Conservation (phyloP, 768 basidiomycete genomes). For the Lyophyllum shimeji region DNA sequence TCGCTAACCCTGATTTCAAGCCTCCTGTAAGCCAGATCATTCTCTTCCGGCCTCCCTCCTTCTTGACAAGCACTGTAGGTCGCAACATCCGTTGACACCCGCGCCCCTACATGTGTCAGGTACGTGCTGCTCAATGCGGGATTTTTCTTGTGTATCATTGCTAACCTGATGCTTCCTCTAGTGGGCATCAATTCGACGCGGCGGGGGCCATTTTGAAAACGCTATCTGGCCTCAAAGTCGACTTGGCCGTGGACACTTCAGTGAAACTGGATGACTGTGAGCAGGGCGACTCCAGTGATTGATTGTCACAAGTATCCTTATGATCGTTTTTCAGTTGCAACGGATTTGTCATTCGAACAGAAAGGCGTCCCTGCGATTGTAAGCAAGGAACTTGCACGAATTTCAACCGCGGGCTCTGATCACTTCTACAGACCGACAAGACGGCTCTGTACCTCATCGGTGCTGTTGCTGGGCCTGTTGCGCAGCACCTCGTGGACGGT, state of each 20-base stretch:
- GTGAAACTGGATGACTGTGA: constrained; percentile 69
- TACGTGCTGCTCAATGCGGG: constrained; percentile 18
- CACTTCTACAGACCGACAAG: constrained; percentile 48
- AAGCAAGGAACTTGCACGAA: constrained; percentile 16
- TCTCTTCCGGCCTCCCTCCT: not conserved
- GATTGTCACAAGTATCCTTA: not conserved
- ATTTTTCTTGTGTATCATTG: not conserved
- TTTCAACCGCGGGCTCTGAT: not conserved
- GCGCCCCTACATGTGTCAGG: constrained; percentile 59
- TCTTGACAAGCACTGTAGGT: constrained; percentile 35
- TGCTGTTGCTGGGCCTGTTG: constrained; percentile 66
- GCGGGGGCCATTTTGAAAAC: constrained; percentile 61
- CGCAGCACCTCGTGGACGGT: constrained; percentile 62
- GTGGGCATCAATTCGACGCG: constrained; percentile 67
- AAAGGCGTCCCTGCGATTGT: constrained; percentile 54
- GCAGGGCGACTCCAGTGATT: constrained; percentile 12
- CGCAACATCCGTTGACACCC: constrained; percentile 51
- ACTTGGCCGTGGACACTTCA: constrained; percentile 51
- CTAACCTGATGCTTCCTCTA: constrained; percentile 22
- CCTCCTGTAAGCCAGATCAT: constrained; percentile 41
- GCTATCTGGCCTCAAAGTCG: constrained; percentile 56
- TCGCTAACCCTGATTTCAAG: constrained; percentile 48
- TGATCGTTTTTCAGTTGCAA: constrained; percentile 39
- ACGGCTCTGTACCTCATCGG: constrained; percentile 67
- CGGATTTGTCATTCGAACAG: constrained; percentile 58